Conservation (phyloP, 805 yeast genomes). For the Monosporozyma unispora region DNA sequence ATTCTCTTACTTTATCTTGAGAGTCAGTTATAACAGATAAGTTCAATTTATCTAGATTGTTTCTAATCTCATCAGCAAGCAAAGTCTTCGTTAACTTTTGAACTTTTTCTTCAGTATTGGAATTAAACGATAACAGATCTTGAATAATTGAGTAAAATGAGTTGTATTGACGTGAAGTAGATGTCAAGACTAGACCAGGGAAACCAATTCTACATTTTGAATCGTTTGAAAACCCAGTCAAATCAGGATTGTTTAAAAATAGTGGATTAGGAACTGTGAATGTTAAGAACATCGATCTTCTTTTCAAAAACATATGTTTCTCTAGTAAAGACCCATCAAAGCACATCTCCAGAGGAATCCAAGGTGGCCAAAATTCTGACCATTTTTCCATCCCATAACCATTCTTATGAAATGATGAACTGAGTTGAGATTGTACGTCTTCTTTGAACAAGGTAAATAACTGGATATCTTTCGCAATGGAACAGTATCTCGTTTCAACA, state of each 20-base stretch:
- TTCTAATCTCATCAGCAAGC: constrained; percentile 44
- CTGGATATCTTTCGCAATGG: constrained; percentile 47
- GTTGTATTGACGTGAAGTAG: constrained; percentile 49
- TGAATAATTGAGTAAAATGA: constrained; percentile 42
- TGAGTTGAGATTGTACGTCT: constrained; percentile 26
- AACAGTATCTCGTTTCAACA: constrained; percentile 50
- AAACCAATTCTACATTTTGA: constrained; percentile 29
- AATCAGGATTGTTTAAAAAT: constrained; percentile 32
- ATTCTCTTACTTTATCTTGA: constrained; percentile 38
- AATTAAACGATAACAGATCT: constrained; percentile 34
- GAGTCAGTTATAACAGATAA: constrained; percentile 42
- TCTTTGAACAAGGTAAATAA: constrained; percentile 41
- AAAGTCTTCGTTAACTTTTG: constrained; percentile 43
- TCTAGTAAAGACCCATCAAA: constrained; percentile 38
- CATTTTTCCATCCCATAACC: constrained; percentile 24
- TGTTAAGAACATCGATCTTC: constrained; percentile 44
- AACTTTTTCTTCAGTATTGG: constrained; percentile 33
- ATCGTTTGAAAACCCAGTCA: constrained; percentile 19
- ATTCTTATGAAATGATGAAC: constrained; percentile 18
- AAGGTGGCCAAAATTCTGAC: constrained; percentile 51
- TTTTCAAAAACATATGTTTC: constrained; percentile 40
- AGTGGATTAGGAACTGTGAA: constrained; percentile 45
- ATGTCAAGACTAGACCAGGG: constrained; percentile 43
- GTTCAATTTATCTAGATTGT: constrained; percentile 26
- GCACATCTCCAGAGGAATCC: constrained; percentile 55